These are phyloP conservation scores for Amanita jacksonii DNA, from an alignment of 768 basidiomycete genomes.

Conservation along the genomic window DNA sequence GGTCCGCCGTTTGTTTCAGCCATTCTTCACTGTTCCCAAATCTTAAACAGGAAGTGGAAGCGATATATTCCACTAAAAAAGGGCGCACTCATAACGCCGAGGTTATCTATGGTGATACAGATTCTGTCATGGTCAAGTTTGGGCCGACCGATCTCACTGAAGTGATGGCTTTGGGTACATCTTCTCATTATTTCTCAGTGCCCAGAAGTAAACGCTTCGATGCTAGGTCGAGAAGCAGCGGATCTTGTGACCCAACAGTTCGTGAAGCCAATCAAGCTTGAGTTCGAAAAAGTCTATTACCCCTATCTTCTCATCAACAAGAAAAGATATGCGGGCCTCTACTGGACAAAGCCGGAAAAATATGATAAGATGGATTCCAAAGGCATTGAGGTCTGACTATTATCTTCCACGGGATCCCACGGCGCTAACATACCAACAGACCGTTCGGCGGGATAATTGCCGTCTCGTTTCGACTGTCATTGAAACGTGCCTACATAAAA, in stretches of 20 bases:
- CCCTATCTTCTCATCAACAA: slow-evolving; percentile 98
- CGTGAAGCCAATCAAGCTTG: slow-evolving; percentile 92
- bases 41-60: slow-evolving; percentile 67
- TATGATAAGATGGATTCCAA: slow-evolving; percentile 99
- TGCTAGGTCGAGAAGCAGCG: slow-evolving; percentile 90
- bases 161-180: slow-evolving; percentile 85
- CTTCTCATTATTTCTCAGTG: no score
- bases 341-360: slow-evolving; percentile 93
- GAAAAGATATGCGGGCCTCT: slow-evolving; percentile 96
- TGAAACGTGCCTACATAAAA: slow-evolving; percentile 95
- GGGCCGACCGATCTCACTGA: slow-evolving; percentile 78
- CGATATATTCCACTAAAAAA: slow-evolving; percentile 76
- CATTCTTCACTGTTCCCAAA: not conserved
- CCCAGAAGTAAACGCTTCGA: no score
- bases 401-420: not conserved
- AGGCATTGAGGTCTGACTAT: slow-evolving; percentile 79
- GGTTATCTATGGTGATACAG: slow-evolving; percentile 98
- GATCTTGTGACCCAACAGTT: slow-evolving; percentile 87
- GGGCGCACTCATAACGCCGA: slow-evolving; percentile 82
- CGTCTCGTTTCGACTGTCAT: slow-evolving; percentile 97
- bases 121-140: slow-evolving; percentile 98
- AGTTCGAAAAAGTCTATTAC: slow-evolving; percentile 99
- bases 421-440: slow-evolving; percentile 36
- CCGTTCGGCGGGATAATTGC: slow-evolving; percentile 96
- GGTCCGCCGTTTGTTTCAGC: slow-evolving; percentile 27